Conservation (phyloP, 1,284 basidiomycete species). For the Rhodotorula sp. region DNA sequence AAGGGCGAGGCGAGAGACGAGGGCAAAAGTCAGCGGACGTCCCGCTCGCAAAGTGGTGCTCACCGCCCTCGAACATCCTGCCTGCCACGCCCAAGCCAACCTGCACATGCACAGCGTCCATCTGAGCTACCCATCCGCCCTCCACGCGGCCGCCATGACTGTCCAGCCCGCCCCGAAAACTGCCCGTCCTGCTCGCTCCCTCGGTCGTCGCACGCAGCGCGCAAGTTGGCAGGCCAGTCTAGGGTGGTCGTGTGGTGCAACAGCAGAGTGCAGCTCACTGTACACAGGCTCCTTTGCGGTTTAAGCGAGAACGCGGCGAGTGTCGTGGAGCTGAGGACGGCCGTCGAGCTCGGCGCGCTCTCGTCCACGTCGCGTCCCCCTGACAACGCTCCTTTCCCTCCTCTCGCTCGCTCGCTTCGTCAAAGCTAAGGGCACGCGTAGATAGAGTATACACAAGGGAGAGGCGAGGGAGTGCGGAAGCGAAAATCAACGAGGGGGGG, state of each 20-base stretch:
- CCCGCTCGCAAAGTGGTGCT: background rate
- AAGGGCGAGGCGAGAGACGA: background rate
- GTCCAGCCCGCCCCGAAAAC: background rate
- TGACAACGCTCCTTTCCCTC: background rate
- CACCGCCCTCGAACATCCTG: no score
- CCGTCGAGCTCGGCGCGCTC: slow-evolving; percentile 1
- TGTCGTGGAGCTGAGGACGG: background rate
- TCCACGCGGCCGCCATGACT: no score
- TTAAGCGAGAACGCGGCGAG: slow-evolving; percentile 3
- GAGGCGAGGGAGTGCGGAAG: no score
- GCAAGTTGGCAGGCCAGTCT: background rate
- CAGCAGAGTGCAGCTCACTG: background rate
- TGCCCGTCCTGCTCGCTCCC: background rate
- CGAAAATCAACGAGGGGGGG: no score
- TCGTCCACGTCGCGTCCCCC: background rate
- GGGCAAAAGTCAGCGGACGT: slow-evolving; percentile 9
- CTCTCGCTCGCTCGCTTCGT: background rate
- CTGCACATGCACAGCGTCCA: background rate
- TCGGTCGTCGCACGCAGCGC: background rate
- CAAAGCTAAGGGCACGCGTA: no score
- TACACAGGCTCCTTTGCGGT: slow-evolving; percentile 4
- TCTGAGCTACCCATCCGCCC: background rate
- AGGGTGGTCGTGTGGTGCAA: background rate
- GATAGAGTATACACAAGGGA: no score
- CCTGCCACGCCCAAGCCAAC: no score